Percentiles rank a stretch among this genome's conserved stretches.
Evolutionary conservation across 1,284 basidiomycete genomes (phyloP).

Genomic region (Flammula alnicola): DNA sequence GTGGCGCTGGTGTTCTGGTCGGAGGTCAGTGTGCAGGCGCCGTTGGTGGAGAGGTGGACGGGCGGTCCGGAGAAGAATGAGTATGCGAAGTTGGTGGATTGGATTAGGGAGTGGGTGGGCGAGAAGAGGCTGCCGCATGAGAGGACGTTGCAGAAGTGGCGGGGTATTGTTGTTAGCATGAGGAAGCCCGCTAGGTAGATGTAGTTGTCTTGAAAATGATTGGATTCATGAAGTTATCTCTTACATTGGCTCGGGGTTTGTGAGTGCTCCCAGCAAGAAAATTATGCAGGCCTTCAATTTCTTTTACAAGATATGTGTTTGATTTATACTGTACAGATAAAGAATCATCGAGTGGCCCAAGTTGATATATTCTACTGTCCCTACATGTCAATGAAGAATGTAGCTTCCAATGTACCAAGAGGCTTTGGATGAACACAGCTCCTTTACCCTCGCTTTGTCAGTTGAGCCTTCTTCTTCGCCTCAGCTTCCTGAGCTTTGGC

Average conservation of each 20-base stretch:
- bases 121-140: slow-evolving; percentile 53
- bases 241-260: no score
- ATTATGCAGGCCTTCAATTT: neutral
- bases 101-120: slow-evolving; percentile 75
- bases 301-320: neutral
- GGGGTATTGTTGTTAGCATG: slow-evolving; percentile 32
- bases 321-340: slow-evolving; percentile 4
- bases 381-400: neutral
- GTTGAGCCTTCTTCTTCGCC: slow-evolving; percentile 42
- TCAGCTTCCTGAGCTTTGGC: slow-evolving; percentile 47
- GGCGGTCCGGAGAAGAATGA: slow-evolving; percentile 41
- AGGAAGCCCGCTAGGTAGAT: neutral
- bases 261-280: neutral
- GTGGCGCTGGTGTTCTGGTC: slow-evolving; percentile 71
- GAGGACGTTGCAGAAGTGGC: slow-evolving; percentile 37
- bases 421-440: neutral
- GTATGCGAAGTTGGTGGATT: slow-evolving; percentile 56
- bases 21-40: slow-evolving; percentile 67
- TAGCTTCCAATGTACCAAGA: no score
- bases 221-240: neutral
- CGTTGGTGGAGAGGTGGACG: slow-evolving; percentile 52
- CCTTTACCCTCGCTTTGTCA: slow-evolving; percentile 21
- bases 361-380: neutral
- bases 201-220: neutral
- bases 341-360: neutral